Evolutionary conservation across 208 protist genomes (phyloP), one percentile per base, ranked within the genome.

Genomic region (Leptomonas seymouri): DNA sequence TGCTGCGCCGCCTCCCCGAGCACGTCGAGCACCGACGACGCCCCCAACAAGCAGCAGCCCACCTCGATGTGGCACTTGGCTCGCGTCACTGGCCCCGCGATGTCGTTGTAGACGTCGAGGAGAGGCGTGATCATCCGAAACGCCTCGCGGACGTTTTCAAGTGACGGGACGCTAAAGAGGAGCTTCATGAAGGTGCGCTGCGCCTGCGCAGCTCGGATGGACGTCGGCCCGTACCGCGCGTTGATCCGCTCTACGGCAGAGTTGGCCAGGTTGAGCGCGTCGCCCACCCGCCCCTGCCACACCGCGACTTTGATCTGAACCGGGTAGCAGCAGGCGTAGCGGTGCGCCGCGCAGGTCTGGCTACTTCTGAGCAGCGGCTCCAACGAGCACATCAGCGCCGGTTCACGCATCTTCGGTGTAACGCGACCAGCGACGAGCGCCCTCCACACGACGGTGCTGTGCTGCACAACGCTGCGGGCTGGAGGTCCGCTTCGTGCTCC

Each of bases 31-130:
- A 81, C 56, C 31, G 62, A 46, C 16, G 74, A 61, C 14, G 62
- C 71, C 34, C 57, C 49, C 27, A 94, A 64, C 34, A 94, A 58
- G 74, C 82, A 89, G 61, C 82, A 91, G 41, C 84, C 89, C 23
- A 89, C 85, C 62, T 91, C 89, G 56, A 92, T 87, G 61, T 87
- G 81, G 41, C 69, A 80, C 41, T 80, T 70, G 5, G 66, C 86
- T 45, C 87, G 84, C 11, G 89, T 90, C 36, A 86, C 77, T 42
- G 66, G 71, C 27, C 80, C 84, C 28, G 86, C 74, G n/a, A 79
- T 55, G 28, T 76, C 57, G 48, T 85, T 74, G 73, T 85, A 89
- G 28, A 76, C 80, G 16, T 66, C 39, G n/a, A 82, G 64, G 36
- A 91, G 64, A 11, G 65, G 53, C 30, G 50, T 31, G 55, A 82